A percentile compares a stretch with the other conserved stretches of the same genome.
Conservation (phyloP, 345 rosid species). For the Clausena lansium region DNA sequence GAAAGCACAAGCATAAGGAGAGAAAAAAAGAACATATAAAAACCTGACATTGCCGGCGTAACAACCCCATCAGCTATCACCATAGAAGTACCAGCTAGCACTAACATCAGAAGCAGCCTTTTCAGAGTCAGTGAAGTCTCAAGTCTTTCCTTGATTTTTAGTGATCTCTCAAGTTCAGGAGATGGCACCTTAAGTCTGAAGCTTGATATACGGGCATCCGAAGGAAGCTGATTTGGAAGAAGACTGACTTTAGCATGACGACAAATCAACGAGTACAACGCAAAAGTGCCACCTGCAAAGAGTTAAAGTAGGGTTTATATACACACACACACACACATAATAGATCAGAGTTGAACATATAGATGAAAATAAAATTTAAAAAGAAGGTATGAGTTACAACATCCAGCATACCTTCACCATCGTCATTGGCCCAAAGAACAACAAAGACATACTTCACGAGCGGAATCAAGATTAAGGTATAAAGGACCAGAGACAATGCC, state of each 20-base stretch:
- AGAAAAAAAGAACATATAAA: conserved; percentile 12
- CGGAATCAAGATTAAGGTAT: conserved; percentile 87
- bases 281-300: conserved; percentile 91
- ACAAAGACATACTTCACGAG: conserved; percentile 88
- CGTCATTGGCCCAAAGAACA: conserved; percentile 98
- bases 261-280: conserved; percentile 91
- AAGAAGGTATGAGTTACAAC: background rate
- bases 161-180: conserved; percentile 93
- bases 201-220: conserved; percentile 94
- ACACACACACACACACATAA: too few species aligned
- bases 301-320: background rate
- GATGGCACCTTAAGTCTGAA: conserved; percentile 97
- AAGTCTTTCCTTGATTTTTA: conserved; percentile 91
- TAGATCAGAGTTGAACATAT: background rate
- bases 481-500: conserved; percentile 86
- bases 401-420: conserved; percentile 81
- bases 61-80: conserved; percentile 97
- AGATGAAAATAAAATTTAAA: background rate
- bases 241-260: conserved; percentile 97
- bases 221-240: conserved; percentile 95
- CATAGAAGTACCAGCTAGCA: conserved; percentile 98
- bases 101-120: conserved; percentile 76
- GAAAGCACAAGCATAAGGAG: background rate
- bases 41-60: conserved; percentile 99
- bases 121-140: conserved; percentile 74